Base-by-base conservation (phyloP, 148 eudicot species). In the Arbutus unedo region DNA sequence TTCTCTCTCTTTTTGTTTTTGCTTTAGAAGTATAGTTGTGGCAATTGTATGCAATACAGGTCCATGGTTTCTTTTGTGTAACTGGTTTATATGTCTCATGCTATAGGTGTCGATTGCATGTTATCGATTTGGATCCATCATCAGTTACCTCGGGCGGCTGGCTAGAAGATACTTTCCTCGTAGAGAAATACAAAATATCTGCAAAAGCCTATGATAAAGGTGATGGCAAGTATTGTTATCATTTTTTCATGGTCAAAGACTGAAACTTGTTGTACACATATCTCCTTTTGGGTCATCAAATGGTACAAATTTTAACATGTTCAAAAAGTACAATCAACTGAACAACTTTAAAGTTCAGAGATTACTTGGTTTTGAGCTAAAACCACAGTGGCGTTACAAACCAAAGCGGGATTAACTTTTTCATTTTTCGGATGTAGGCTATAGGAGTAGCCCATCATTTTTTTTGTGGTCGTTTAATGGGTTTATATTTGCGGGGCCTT, bases 131-230 rank as follows among this genome's bases (percentile, higher is more conserved):
- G n/a, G n/a, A n/a, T n/a, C n/a, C n/a, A n/a, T n/a, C n/a, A n/a
- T n/a, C n/a, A n/a, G n/a, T 96, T 38, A 94, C 98, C 74, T 92
- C 97, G 82, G 98, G 97, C 79, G 98, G 98, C 83, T 96, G 98
- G 98, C 89, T 96, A 76, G 99, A 96, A 68, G 97, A 96, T 87
- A 93, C 97, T 21, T 94, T 98, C n/a, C 86, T 91, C 80, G 98
- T 96, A 83, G 95, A 94, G 84, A 96, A 96, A 82, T 96, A 93
- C 87, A 87, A 86, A 87, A 94, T 96, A 76, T 94, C 99, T 77
- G 99, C 94, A 44, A 97, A 94, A 83, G 94, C 91, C 54, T 96
- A 87, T 85, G 87, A 88, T 55, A 93, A 96, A 82, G 94, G 83
- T 85, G 93, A 94, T 85, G 92, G 98, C 75, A 87, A 86, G 88